Evolutionary conservation across 2,329 filamentous ascomycete genomes (phyloP), one percentile per base, ranked within the genome.

Genomic region (Westerdykella ornata): DNA sequence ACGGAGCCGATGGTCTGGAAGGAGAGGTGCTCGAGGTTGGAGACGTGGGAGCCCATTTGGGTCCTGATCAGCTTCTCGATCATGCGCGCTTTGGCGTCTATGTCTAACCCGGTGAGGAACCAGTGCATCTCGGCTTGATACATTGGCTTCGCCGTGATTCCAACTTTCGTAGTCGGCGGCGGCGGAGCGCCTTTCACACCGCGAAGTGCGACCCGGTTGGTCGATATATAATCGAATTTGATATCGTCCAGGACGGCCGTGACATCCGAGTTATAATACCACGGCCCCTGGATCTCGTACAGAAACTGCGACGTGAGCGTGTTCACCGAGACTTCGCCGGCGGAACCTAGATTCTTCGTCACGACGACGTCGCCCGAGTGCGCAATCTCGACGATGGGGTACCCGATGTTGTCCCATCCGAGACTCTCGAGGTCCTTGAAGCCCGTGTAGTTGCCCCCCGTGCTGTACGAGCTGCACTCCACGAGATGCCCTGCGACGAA

Each of bases 261-360:
- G 20, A 78, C 75, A 46, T 79, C 76, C 0, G 70, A 73, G 59
- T 78, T 78, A 65, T 70, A 75, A 53, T 80, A 80, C 66, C 69
- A 72, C 0, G 72, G 72, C 2, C 56, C 57, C 39, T 60, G 57
- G 8, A 58, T 59, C 38, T 60, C 56, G 39, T 68, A 78, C 3
- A 78, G 53, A 5, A 78, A 64, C 48, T 79, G 75, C 5, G 69
- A 72, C 0, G 69, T 69, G 41, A 74, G 72, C 0, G 75, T 78
- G 40, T 76, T 70, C 6, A 72, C 68, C 1, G 67, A 65, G 2
- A 69, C 59, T 40, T 65, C 59, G 3, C 68, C 67, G 19, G 55
- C 60, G 42, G 51, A 63, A 28, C 47, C 56, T 38, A 48, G 47
- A 20, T 63, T 62, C 49, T 60, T 60, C 1, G 59, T 60, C 8